These are phyloP conservation scores for Podospora australis DNA, from an alignment of 495 filamentous ascomycete genomes.

Conservation along the genomic window DNA sequence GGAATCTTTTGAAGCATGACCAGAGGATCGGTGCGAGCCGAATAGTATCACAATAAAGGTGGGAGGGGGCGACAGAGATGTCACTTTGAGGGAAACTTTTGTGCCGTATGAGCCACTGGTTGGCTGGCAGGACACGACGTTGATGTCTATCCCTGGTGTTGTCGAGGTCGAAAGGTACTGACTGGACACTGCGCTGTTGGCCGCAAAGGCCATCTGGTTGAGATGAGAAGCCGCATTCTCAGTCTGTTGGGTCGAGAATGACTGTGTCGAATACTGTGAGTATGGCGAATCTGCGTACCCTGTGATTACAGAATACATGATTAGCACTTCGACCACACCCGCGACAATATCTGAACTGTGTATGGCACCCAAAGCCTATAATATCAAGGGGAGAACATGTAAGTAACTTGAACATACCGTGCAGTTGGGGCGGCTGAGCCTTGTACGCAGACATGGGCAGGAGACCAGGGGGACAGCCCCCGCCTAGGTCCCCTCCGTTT, in stretches of 20 bases:
- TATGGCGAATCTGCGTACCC: conserved; percentile 47
- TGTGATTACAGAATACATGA: too few relatives aligned
- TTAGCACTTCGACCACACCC: too few relatives aligned
- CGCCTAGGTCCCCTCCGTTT: conserved; percentile 43
- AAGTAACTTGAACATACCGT: conserved; percentile 40
- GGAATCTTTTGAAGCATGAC: conserved; percentile 54
- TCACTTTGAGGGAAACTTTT: conserved; percentile 64
- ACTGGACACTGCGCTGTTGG: conserved; percentile 41
- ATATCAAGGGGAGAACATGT: too few relatives aligned
- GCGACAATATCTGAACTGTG: conserved; percentile 18
- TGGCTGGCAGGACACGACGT: conserved; percentile 63
- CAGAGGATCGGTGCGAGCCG: conserved; percentile 60
- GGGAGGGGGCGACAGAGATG: conserved; percentile 49
- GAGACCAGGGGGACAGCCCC: conserved; percentile 46
- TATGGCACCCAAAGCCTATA: conserved; percentile 5
- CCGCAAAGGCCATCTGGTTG: conserved; percentile 49
- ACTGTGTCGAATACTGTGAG: conserved; percentile 36
- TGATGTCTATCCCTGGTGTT: conserved; percentile 30
- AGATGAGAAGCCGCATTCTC: conserved; percentile 44
- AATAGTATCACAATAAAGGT: conserved; percentile 64
- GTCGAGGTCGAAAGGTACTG: conserved; percentile 46
- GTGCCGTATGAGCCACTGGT: conserved; percentile 60
- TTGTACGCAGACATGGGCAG: conserved; percentile 44
- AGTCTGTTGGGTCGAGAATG: conserved; percentile 32
- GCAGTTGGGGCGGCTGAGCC: conserved; percentile 39